Conservation (phyloP, 2,329 filamentous ascomycete genomes). For the Aspergillus carbonarius region DNA sequence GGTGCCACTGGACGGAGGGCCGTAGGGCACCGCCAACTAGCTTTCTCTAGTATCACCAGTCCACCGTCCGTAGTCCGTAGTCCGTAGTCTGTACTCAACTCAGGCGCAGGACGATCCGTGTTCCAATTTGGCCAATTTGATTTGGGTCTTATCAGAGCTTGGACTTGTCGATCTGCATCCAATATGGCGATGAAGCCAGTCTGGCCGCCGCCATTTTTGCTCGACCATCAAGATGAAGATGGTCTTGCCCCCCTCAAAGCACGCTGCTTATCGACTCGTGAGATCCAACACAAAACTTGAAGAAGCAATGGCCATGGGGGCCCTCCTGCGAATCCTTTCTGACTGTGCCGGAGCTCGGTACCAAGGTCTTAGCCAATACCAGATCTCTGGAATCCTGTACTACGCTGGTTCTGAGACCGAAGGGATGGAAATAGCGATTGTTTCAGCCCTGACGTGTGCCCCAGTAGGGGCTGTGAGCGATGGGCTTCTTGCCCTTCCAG, state of each 20-base stretch:
- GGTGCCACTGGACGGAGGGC: not conserved
- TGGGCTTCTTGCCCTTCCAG: not conserved
- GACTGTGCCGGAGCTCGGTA: not conserved
- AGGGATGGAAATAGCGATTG: constrained; percentile 18
- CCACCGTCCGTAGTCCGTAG: not conserved
- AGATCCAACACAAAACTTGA: not conserved
- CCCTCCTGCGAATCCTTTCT: not conserved
- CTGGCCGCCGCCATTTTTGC: not conserved
- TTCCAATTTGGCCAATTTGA: not conserved
- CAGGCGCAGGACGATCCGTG: constrained; percentile 5
- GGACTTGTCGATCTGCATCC: constrained; percentile 4
- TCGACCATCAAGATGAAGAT: not conserved
- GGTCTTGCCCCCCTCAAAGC: not conserved
- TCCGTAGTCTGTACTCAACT: not conserved
- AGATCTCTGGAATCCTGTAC: constrained; percentile 4
- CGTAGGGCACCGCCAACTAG: not conserved
- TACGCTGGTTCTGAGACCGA: constrained; percentile 18
- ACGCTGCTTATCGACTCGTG: not conserved
- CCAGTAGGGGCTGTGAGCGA: not conserved
- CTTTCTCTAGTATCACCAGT: not conserved
- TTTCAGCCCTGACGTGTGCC: constrained; percentile 11
- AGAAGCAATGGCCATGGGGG: not conserved
- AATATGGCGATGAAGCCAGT: not conserved
- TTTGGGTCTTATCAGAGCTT: constrained; percentile 8
- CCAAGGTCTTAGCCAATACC: not conserved